Percentiles rank a stretch among this genome's conserved stretches.
phyloP scores from a whole-genome alignment of 352 stramenopile species.

The Phytophthora aleatoria region DNA sequence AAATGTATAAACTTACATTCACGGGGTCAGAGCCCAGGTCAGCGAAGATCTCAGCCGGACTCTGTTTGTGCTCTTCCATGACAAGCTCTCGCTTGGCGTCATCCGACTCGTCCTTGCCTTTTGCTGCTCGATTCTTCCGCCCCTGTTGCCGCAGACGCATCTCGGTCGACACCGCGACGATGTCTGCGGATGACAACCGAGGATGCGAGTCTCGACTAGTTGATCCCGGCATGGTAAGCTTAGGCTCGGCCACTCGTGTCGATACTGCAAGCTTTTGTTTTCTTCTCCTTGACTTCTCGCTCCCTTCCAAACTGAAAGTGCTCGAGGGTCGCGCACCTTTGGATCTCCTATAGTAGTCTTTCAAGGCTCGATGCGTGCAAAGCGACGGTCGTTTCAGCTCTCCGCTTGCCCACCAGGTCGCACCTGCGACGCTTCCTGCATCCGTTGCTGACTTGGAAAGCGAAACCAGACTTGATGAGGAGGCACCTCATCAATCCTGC shows the following conservation, averaged over 20 bases:
- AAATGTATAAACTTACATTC: conserved; percentile 40
- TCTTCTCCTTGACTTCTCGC: conserved; percentile 6
- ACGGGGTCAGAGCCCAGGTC: conserved; percentile 59
- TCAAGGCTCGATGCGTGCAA: conserved; percentile 5
- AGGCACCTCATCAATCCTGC: not conserved
- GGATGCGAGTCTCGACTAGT: conserved; percentile 41
- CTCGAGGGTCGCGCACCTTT: conserved; percentile 19
- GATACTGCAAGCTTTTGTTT: conserved; percentile 6
- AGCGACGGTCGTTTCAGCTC: conserved; percentile 33
- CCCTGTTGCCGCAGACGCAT: conserved; percentile 69
- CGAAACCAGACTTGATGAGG: conserved; percentile 10
- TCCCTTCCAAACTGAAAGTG: conserved; percentile 33
- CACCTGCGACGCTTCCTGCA: conserved; percentile 14
- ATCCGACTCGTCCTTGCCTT: conserved; percentile 58
- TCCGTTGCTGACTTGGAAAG: conserved; percentile 18
- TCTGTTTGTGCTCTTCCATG: conserved; percentile 86
- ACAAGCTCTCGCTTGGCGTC: conserved; percentile 81
- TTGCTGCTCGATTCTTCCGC: conserved; percentile 55
- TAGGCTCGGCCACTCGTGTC: conserved; percentile 7
- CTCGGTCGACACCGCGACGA: conserved; percentile 83
- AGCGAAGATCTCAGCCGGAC: conserved; percentile 63
- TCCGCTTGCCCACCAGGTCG: not conserved
- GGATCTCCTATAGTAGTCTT: conserved; percentile 15
- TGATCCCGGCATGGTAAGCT: conserved; percentile 33
- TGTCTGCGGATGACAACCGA: conserved; percentile 80